Evolutionary conservation across 305 asterid species (phyloP).

Genomic region (Nicotiana rustica): DNA sequence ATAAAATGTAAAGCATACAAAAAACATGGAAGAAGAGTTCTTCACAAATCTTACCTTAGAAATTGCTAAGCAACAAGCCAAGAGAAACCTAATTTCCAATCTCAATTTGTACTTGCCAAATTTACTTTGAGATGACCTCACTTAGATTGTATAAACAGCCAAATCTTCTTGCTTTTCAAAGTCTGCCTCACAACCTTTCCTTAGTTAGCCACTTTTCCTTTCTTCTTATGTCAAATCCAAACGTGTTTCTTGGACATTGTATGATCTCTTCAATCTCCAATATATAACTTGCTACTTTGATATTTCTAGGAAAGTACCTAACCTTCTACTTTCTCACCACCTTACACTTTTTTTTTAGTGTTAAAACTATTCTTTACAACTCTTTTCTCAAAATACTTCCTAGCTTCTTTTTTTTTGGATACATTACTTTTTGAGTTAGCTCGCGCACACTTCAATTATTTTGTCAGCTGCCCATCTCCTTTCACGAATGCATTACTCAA

Average conservation of each 20-base stretch:
- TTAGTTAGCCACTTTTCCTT: background rate
- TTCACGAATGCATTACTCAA: no score
- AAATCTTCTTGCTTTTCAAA: conserved; percentile 23
- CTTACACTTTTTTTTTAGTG: background rate
- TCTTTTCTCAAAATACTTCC: background rate
- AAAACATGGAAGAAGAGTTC: background rate
- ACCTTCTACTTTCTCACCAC: background rate
- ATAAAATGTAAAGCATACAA: background rate
- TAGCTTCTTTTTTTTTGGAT: background rate
- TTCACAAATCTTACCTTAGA: background rate
- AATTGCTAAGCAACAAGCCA: background rate
- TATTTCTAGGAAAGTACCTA: conserved; percentile 20
- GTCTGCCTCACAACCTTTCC: background rate
- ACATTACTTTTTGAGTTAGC: background rate
- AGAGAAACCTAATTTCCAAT: background rate
- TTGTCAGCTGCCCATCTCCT: fast-evolving
- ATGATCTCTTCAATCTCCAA: background rate
- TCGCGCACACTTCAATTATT: background rate
- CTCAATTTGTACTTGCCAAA: conserved; percentile 16
- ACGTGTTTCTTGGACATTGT: background rate
- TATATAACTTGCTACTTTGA: conserved; percentile 31
- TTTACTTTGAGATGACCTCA: background rate
- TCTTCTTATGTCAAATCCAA: conserved; percentile 17
- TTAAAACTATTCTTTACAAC: background rate
- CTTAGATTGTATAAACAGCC: conserved; percentile 21